Evolutionary conservation across 371 early-diverging fungal species (phyloP), one percentile per base, ranked within the genome.

Genomic region (Thermomucor indicae-seudaticae): DNA sequence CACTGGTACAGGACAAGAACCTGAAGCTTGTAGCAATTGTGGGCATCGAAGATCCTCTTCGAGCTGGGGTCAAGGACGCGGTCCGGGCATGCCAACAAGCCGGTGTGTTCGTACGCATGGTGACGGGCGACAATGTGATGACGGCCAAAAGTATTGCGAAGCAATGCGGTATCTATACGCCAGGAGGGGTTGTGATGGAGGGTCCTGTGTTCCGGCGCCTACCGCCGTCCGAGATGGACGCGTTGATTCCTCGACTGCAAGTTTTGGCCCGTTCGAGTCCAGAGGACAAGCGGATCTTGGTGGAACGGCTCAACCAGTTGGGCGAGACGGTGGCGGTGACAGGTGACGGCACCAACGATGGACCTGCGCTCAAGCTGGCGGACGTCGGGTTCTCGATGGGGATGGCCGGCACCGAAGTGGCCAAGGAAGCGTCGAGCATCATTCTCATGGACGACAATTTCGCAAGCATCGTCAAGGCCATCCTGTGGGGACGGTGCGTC

Each of bases 381-480:
- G 87, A 92, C 57, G 84, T 92, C 14, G 91, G 92, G 4, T 89
- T 90, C 58, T 78, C 81, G 1, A 88, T 90, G 92, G 92, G 92
- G 14, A 80, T 87, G 41, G 67, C 85, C 5, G 92, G 92, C 27
- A 88, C 91, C 6, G 90, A 90, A 49, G 85, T 90, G 6, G 87
- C 90, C 25, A 90, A 90, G 52, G 85, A 89, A 64, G 91, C 91
- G 0, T 85, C 89, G 3, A 68, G 80, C 16, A 90, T 91, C 50
- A 80, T 91, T 49, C 60, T 91, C 14, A 80, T 89, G 80, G 85
- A 90, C 56, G 90, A 89, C 54, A 88, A 89, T 57, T 91, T 91
- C 64, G 69, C 80, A 2, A 83, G 85, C 43, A 85, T 91, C 43
- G 83, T 90, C 25, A 76, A 81, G 47, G 85, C 89, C 42, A 80